Conservation (phyloP, 108 stramenopile genomes). For the Pseudonitzschia multiseries region DNA sequence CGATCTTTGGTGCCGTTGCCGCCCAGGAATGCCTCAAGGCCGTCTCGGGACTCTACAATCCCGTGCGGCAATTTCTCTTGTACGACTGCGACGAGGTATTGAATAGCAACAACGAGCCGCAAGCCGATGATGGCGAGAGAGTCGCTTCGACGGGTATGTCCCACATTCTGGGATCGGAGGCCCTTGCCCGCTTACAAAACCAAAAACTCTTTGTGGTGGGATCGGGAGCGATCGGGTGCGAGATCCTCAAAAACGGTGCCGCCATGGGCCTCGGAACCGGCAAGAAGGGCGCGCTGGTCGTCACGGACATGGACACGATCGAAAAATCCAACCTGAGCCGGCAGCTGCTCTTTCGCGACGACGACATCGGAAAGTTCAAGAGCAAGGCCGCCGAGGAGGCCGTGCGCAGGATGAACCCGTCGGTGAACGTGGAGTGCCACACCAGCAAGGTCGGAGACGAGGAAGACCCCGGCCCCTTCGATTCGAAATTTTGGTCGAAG, state of each 20-base stretch:
- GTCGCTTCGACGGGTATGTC: slow-evolving; percentile 11
- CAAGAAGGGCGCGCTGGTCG: slow-evolving; percentile 48
- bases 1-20: slow-evolving; percentile 75
- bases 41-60: slow-evolving; percentile 80
- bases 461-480: slow-evolving; percentile 65
- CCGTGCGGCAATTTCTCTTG: slow-evolving; percentile 82
- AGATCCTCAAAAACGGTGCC: slow-evolving; percentile 94
- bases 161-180: slow-evolving; percentile 61
- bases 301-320: slow-evolving; percentile 99
- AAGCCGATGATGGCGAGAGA: slow-evolving; percentile 2
- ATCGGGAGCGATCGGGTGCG: slow-evolving; percentile 99
- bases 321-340: slow-evolving; percentile 98
- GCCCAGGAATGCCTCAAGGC: slow-evolving; percentile 89
- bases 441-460: slow-evolving; percentile 77
- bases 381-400: slow-evolving; percentile 75
- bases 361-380: slow-evolving; percentile 85
- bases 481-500: slow-evolving; percentile 78
- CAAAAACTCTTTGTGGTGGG: slow-evolving; percentile 93
- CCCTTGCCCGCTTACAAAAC: slow-evolving; percentile 41
- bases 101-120: no score
- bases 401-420: slow-evolving; percentile 56
- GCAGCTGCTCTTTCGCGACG: slow-evolving; percentile 91
- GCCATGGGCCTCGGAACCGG: slow-evolving; percentile 77
- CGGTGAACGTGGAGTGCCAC: slow-evolving; percentile 62
- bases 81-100: slow-evolving; percentile 90